phyloP scores from a whole-genome alignment of 805 yeast species.

The Spathaspora sp. region DNA sequence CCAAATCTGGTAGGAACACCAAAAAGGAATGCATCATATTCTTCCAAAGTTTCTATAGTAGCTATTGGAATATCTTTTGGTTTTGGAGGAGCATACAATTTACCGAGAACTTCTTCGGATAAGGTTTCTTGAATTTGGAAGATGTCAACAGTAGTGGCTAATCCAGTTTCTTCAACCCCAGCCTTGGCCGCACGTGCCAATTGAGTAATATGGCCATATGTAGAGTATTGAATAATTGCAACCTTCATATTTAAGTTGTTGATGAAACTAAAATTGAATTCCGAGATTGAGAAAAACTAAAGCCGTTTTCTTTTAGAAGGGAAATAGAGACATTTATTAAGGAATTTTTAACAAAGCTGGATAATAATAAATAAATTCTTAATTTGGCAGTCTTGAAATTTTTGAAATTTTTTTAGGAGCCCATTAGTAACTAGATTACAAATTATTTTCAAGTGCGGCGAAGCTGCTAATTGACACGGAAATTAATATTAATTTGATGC shows the following conservation, averaged over 20 bases:
- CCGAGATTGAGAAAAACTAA: no score
- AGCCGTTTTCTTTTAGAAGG: no score
- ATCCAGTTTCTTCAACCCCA: constrained; percentile 69
- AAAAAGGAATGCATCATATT: constrained; percentile 71
- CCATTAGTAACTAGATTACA: not conserved
- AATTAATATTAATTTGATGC: not conserved
- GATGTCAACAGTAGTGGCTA: constrained; percentile 55
- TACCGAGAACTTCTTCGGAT: constrained; percentile 52
- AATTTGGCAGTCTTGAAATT: not conserved
- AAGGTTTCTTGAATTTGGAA: constrained; percentile 82
- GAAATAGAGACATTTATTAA: not conserved
- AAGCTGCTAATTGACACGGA: not conserved
- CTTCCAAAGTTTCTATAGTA: constrained; percentile 48
- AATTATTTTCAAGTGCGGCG: not conserved
- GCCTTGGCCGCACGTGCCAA: constrained; percentile 66
- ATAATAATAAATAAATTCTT: not conserved
- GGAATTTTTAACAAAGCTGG: not conserved
- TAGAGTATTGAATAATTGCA: constrained; percentile 76
- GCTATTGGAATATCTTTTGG: constrained; percentile 56
- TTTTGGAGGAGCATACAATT: constrained; percentile 65
- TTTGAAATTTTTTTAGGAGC: not conserved
- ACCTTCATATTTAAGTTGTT: constrained; percentile 35
- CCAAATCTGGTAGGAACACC: constrained; percentile 84
- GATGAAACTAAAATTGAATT: not conserved
- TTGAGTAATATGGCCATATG: constrained; percentile 72